Evolutionary conservation across 2,329 filamentous ascomycete species (phyloP).

Genomic region (Aureobasidium sp.): DNA sequence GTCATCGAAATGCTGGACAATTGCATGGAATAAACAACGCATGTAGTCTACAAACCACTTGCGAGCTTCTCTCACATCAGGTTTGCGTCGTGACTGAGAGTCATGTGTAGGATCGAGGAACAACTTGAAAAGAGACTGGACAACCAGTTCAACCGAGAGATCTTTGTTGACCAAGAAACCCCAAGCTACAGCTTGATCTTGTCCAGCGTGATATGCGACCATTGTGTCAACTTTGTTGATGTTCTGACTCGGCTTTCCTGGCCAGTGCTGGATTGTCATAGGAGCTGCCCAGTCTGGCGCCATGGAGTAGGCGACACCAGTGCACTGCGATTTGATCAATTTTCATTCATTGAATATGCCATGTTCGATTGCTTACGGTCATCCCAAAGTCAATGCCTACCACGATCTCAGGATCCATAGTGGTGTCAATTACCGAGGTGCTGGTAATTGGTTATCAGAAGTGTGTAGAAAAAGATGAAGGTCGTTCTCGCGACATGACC

Average conservation of each 20-base stretch:
- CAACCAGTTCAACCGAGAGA: slow-evolving; percentile 19
- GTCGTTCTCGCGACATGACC: neutral
- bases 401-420: slow-evolving; percentile 17
- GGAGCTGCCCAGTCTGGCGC: slow-evolving; percentile 26
- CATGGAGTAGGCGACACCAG: slow-evolving; percentile 20
- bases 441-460: neutral
- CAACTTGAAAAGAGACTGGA: slow-evolving; percentile 28
- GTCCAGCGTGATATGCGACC: slow-evolving; percentile 21
- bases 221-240: slow-evolving; percentile 28
- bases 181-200: slow-evolving; percentile 22
- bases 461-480: neutral
- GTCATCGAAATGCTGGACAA: slow-evolving; percentile 20
- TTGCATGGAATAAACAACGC: slow-evolving; percentile 18
- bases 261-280: slow-evolving; percentile 28
- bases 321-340: neutral
- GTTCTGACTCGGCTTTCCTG: slow-evolving; percentile 24
- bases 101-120: slow-evolving; percentile 26
- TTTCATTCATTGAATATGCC: no score
- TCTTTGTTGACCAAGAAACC: slow-evolving; percentile 26
- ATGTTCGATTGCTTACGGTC: neutral
- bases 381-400: slow-evolving; percentile 19
- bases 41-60: slow-evolving; percentile 26
- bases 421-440: neutral
- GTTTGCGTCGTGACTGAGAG: slow-evolving; percentile 14
- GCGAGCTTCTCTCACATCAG: slow-evolving; percentile 19